phyloP scores from a whole-genome alignment of 2,329 filamentous ascomycete genomes.

The Nothophaeocryptopus gaeumannii region DNA sequence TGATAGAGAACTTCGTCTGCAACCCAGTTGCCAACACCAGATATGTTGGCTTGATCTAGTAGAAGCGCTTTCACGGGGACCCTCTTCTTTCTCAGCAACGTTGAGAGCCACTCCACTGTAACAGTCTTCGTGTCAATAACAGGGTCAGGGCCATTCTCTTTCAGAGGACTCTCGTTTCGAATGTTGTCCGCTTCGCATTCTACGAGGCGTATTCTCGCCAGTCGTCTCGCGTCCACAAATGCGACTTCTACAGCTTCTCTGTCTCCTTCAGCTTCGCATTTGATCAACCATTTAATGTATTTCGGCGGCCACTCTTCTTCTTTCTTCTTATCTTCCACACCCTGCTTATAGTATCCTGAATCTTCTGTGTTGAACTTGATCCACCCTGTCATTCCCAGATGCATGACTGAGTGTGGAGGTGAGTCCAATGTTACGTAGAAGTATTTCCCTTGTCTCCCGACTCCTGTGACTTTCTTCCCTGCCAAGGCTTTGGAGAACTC shows the following conservation, averaged over 20 bases:
- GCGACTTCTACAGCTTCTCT: constrained; percentile 61
- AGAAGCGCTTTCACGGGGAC: constrained; percentile 88
- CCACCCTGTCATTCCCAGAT: constrained; percentile 65
- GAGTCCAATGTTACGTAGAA: constrained; percentile 83
- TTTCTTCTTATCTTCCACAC: constrained; percentile 48
- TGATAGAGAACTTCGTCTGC: constrained; percentile 93
- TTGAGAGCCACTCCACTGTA: constrained; percentile 70
- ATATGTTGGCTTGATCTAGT: constrained; percentile 82
- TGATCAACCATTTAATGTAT: constrained; percentile 82
- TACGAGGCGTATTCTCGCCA: constrained; percentile 77
- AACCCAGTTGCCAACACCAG: constrained; percentile 96
- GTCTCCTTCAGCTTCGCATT: constrained; percentile 42
- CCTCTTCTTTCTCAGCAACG: constrained; percentile 69
- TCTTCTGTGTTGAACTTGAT: constrained; percentile 78
- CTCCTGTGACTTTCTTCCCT: constrained; percentile 68
- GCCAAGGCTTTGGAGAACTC: constrained; percentile 71
- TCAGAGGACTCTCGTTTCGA: constrained; percentile 70
- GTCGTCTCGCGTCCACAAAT: constrained; percentile 78
- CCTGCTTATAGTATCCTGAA: constrained; percentile 73
- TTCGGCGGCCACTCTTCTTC: constrained; percentile 75
- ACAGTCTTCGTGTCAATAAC: constrained; percentile 76
- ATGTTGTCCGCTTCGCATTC: constrained; percentile 76
- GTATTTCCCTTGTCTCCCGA: constrained; percentile 91
- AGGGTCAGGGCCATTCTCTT: constrained; percentile 91
- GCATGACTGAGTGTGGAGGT: constrained; percentile 72